Evolutionary conservation across 2,329 filamentous ascomycete genomes (phyloP).

Genomic region (Aspergillus cejpii): DNA sequence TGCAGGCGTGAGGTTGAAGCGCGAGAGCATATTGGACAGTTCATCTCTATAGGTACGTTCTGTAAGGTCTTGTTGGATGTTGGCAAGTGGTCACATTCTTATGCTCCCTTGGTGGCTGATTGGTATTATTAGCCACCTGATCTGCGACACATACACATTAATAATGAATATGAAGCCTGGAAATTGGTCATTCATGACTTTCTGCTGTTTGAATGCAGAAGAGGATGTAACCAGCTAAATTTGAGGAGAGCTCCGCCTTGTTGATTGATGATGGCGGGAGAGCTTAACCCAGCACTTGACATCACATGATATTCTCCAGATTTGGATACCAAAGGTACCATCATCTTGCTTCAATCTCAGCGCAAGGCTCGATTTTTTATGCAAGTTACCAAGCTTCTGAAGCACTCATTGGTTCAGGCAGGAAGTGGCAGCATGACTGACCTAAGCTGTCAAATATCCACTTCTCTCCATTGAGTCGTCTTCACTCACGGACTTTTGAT

Average conservation of each 20-base stretch:
- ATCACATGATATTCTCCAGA: no score
- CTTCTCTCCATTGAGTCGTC: no score
- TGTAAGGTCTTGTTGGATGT: slow-evolving; percentile 9
- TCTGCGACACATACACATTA: background rate
- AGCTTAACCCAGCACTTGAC: no score
- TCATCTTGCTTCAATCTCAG: no score
- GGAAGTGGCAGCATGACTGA: no score
- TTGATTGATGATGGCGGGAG: no score
- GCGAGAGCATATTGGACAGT: slow-evolving; percentile 60
- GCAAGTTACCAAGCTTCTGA: no score
- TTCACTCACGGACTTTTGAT: background rate
- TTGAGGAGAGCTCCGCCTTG: background rate
- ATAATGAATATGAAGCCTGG: background rate
- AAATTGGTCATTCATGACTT: background rate
- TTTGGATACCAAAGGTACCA: no score
- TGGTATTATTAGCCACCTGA: background rate
- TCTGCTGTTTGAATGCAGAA: background rate
- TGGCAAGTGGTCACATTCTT: slow-evolving; percentile 17
- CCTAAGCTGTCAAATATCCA: no score
- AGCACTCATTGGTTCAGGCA: no score
- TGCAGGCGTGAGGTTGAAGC: slow-evolving; percentile 52
- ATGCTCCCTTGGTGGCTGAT: slow-evolving; percentile 15
- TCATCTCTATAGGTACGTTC: slow-evolving; percentile 46
- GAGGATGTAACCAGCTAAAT: background rate
- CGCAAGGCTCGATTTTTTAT: no score